Evolutionary conservation across 1,284 basidiomycete genomes (phyloP).

Genomic region (Ganoderma sinense): DNA sequence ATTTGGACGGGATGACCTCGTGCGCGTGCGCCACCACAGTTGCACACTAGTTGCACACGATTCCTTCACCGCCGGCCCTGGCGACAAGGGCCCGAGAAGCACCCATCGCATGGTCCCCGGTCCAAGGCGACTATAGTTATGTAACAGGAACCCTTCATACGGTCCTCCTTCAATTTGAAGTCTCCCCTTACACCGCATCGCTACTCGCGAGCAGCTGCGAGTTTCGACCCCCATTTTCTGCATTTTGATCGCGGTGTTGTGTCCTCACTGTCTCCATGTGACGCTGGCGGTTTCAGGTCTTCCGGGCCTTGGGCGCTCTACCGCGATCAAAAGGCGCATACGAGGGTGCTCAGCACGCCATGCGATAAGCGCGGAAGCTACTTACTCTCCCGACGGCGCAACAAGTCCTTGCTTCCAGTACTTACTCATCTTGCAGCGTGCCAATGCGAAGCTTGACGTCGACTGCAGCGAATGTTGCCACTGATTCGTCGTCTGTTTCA

Average conservation of each 20-base stretch:
- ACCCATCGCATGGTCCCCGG: neutral
- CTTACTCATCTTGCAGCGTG: neutral
- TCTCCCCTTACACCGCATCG: neutral
- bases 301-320: neutral
- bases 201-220: neutral
- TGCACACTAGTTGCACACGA: neutral
- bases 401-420: too few species aligned
- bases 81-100: neutral
- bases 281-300: neutral
- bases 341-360: neutral
- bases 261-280: neutral
- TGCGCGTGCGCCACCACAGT: neutral
- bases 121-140: too few species aligned
- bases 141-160: neutral
- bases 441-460: neutral
- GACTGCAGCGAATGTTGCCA: neutral
- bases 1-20: neutral
- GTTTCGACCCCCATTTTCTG: neutral
- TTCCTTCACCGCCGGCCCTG: neutral
- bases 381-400: neutral
- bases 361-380: neutral
- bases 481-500: neutral
- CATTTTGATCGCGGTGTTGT: neutral
- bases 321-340: neutral
- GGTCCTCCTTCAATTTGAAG: neutral